Conservation (phyloP, 495 filamentous ascomycete species). For the Neurospora tetraspora region DNA sequence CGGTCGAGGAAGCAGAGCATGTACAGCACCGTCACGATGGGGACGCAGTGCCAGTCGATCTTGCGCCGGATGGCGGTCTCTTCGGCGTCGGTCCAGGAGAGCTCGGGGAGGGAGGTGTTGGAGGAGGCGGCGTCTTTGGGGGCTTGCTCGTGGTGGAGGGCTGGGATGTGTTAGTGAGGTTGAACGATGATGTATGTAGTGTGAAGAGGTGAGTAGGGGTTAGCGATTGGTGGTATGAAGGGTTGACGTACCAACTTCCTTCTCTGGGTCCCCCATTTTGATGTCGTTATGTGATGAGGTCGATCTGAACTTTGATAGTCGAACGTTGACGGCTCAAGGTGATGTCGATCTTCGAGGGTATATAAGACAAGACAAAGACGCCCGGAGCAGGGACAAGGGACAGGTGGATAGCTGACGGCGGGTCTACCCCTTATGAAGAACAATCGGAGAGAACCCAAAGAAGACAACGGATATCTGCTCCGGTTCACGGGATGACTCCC, state of each 20-base stretch:
- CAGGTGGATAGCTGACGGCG: neutral
- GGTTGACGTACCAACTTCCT: neutral
- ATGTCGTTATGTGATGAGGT: neutral
- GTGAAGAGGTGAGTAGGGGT: neutral
- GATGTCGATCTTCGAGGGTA: neutral
- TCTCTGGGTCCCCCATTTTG: neutral
- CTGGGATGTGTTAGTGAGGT: neutral
- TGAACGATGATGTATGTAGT: neutral
- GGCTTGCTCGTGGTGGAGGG: neutral
- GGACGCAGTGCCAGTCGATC: slow-evolving; percentile 43
- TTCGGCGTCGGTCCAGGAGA: slow-evolving; percentile 40
- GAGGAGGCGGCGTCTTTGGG: neutral
- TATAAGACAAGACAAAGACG: neutral
- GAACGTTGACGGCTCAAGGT: neutral
- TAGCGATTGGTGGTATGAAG: neutral
- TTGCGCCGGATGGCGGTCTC: slow-evolving; percentile 40
- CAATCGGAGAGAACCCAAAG: neutral
- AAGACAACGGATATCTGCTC: neutral
- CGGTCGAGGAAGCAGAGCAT: slow-evolving; percentile 40
- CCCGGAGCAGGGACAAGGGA: neutral
- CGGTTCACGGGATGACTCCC: neutral
- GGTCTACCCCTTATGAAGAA: neutral
- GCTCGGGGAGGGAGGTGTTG: slow-evolving; percentile 12
- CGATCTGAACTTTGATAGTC: neutral
- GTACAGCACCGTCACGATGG: slow-evolving; percentile 44